Base-by-base conservation (phyloP, 2,329 filamentous ascomycete species). In the Zelopaecilomyces penicillatus region DNA sequence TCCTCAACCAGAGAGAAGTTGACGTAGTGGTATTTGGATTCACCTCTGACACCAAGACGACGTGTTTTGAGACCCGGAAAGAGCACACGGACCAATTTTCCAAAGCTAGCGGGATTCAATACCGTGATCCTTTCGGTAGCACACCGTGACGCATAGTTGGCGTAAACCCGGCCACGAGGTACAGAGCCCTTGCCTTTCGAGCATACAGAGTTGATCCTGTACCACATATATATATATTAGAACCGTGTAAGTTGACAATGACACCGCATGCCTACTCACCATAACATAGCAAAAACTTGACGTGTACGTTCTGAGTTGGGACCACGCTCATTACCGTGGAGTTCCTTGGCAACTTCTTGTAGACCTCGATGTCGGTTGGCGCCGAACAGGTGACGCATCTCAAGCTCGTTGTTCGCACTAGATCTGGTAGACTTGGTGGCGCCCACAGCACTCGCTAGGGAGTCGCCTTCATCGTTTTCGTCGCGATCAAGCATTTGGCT, bases 11-110 rank as follows among this genome's bases (percentile, higher is more conserved):
- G 64, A 9, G 69, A 70, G 55, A 84, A 84, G 57, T 82, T 82
- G 39, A 83, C 80, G 58, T 98, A 98, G 65, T 98, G 93, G 63
- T 98, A 98, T 63, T 98, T 98, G 10, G 93, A 98, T 68, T 97
- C 91, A 52, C 93, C 93, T 43, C 93, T 82, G 39, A 97, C 90
- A 50, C 93, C 93, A 9, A 98, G 74, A 52, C 93, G 80, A 47
- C 93, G 78, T 30, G 93, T 98, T 66, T 95, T 91, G 26, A 98
- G 83, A 36, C 90, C 91, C 0, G 93, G 91, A 56, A 97, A 98
- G 42, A 98, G 85, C 34, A 98, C 91, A 30, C 93, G 82, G 31
- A 98, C 93, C 37, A 98, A 78, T 65, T 98, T 98, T 45, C 93
- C 93, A 65, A 98, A 98, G 29, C 91, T 97, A 7, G 93, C 93